Base-by-base conservation (phyloP, 2,329 filamentous ascomycete genomes). In the Diaporthe citrichinensis region DNA sequence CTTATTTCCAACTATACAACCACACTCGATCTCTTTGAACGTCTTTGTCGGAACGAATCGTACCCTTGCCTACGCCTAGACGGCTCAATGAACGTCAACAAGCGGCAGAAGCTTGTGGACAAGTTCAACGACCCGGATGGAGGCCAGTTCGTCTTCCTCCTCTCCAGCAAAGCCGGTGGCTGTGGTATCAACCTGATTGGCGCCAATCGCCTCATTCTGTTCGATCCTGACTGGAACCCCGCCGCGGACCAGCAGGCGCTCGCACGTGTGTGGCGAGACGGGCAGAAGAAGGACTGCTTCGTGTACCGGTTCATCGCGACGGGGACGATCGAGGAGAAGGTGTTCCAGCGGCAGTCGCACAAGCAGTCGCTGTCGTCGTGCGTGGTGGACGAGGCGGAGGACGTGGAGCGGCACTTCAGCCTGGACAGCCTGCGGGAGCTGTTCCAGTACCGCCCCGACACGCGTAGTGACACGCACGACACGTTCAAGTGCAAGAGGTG, bases 271-370 rank as follows among this genome's bases (percentile, higher is more conserved):
- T 99, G 97, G 97, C 94, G 97, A 88, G 97, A 99, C 80, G 97
- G 97, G 0, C 97, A 99, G 84, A 98, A 97, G 89, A 99, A 99
- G 83, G 97, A 99, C 81, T 99, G 97, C 82, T 99, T 99, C 80
- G 97, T 99, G 23, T 99, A 99, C 84, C 94, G 97, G n/a, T 99
- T 99, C 86, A 99, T 99, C 80, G 94, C 96, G 0, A 98, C 97
- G 0, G 97, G 97, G 5, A 98, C 96, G 0, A 99, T 99, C 77
- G 97, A 99, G 82, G 97, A 99, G 85, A 99, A 99, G 86, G 98
- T 99, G 79, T 99, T 99, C 86, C 97, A 99, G 84, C 93, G 97
- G 14, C 97, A 99, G 82, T 98, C 95, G 0, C 97, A 99, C 88
- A 99, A 99, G 85, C 97, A 99, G 85, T 97, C 95, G 10, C 88